Evolutionary conservation across 2,329 filamentous ascomycete genomes (phyloP).

Genomic region (Dactylellina drechsleri): DNA sequence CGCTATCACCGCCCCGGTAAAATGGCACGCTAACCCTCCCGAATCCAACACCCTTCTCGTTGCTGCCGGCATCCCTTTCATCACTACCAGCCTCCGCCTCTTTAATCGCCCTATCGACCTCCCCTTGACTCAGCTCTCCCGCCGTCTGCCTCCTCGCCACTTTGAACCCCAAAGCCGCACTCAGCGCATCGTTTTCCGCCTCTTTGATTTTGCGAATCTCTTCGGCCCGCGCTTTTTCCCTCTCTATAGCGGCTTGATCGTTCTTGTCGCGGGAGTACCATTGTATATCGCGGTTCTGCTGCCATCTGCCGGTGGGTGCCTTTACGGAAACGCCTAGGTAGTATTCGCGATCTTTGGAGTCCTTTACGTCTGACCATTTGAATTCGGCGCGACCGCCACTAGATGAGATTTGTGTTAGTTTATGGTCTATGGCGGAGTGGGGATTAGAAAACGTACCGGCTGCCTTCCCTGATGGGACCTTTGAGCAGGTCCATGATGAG

Average conservation of each 20-base stretch:
- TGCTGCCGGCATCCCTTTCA: conserved; percentile 56
- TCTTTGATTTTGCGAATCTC: conserved; percentile 64
- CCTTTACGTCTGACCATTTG: conserved; percentile 93
- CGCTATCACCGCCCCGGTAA: conserved; percentile 58
- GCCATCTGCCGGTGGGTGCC: conserved; percentile 92
- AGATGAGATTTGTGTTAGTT: not conserved
- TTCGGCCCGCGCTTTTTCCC: conserved; percentile 47
- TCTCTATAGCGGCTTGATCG: conserved; percentile 50
- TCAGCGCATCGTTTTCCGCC: conserved; percentile 90
- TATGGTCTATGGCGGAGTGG: not conserved
- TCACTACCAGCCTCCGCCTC: conserved; percentile 61
- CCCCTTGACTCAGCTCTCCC: conserved; percentile 67
- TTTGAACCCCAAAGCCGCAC: conserved; percentile 81
- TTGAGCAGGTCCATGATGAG: conserved; percentile 52
- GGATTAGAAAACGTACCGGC: conserved; percentile 26
- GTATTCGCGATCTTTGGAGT: conserved; percentile 86
- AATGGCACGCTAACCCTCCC: conserved; percentile 59
- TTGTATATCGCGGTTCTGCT: conserved; percentile 75
- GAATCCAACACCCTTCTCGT: conserved; percentile 60
- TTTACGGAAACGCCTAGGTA: conserved; percentile 90
- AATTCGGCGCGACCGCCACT: conserved; percentile 89
- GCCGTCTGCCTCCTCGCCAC: conserved; percentile 69
- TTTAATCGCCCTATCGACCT: conserved; percentile 68
- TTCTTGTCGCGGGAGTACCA: conserved; percentile 70
- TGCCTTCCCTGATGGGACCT: conserved; percentile 53